Base-by-base conservation (phyloP, 2,329 filamentous ascomycete genomes). In the Xylaria sp. region DNA sequence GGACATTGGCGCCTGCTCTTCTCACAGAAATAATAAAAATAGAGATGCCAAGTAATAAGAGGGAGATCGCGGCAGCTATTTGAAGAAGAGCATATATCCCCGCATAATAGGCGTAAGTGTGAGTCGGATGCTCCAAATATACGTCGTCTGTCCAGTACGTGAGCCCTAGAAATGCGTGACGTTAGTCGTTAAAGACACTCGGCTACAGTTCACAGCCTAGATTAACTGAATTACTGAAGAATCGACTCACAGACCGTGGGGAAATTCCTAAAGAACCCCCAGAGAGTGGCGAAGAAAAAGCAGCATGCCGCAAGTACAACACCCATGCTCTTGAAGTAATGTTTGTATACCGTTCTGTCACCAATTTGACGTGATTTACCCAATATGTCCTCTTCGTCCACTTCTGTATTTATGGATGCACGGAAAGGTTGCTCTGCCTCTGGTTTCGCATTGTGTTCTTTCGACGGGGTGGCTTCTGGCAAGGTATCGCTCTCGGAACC, bases 311-410 rank as follows among this genome's bases (percentile, higher is more conserved):
- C 56, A 12, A 74, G 32, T 5, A 54, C 10, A 28, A 61, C 56
- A 2, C 73, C 74, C 67, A 77, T 73, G 50, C 74, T 76, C 56
- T 71, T 70, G 20, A 76, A 59, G 57, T 78, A 77, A 34, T 73
- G 68, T 39, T 66, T 72, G 34, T 77, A 78, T 2, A 73, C 73
- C n/a, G 70, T 63, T 20, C 13, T 64, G 58, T 76, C 74, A 7
- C 76, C 73, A 5, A 64, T 41, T 44, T 74, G 65, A 7, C 75
- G 70, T 5, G 61, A 60, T 37, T 68, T 67, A 3, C 46, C 48
- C 48, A 66, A 39, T 2, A 51, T 10, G 41, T 44, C 28, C 12
- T 61, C 57, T 13, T 51, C 15, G 41, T 39, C 32, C 12, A 61
- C 57, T 13, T 68, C n/a, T 52, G 56, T 15, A 25, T 66, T 62